Conservation (phyloP, 352 stramenopile species). For the Pseudoperonospora humuli region DNA sequence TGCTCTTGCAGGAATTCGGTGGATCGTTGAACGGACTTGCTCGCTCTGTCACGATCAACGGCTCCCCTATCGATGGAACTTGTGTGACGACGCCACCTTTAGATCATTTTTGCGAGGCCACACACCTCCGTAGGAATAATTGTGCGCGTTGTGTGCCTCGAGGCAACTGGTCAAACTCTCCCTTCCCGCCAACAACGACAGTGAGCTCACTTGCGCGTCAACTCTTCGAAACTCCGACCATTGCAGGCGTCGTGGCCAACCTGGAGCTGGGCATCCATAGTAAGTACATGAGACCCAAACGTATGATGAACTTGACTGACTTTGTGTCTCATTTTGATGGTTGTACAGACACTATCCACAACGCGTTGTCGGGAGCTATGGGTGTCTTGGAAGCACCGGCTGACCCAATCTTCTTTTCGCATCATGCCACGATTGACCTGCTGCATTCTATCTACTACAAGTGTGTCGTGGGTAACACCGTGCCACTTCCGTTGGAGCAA, state of each 20-base stretch:
- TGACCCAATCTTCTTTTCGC: conserved; percentile 84
- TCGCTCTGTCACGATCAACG: conserved; percentile 55
- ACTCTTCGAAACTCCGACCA: conserved; percentile 60
- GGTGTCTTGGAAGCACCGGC: conserved; percentile 59
- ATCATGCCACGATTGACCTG: conserved; percentile 77
- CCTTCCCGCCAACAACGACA: conserved; percentile 58
- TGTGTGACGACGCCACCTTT: conserved; percentile 41
- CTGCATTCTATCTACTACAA: conserved; percentile 84
- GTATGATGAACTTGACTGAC: conserved; percentile 3
- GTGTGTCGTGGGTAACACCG: conserved; percentile 59
- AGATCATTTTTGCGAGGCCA: conserved; percentile 77
- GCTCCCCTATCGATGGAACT: conserved; percentile 46
- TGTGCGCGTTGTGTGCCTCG: conserved; percentile 69
- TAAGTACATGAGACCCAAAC: conserved; percentile 22
- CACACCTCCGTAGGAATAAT: conserved; percentile 20
- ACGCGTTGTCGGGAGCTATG: conserved; percentile 59
- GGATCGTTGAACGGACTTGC: conserved; percentile 35
- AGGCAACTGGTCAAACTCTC: conserved; percentile 41
- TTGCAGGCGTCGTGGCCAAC: conserved; percentile 51
- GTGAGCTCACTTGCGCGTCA: conserved; percentile 70
- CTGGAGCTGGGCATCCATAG: conserved; percentile 72
- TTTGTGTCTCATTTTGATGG: not conserved
- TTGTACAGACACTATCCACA: conserved; percentile 73
- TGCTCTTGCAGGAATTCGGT: conserved; percentile 61
- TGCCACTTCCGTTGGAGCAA: conserved; percentile 37